Evolutionary conservation across 2,329 filamentous ascomycete species (phyloP), one percentile per base, ranked within the genome.

Genomic region (Diplodia mutila): DNA sequence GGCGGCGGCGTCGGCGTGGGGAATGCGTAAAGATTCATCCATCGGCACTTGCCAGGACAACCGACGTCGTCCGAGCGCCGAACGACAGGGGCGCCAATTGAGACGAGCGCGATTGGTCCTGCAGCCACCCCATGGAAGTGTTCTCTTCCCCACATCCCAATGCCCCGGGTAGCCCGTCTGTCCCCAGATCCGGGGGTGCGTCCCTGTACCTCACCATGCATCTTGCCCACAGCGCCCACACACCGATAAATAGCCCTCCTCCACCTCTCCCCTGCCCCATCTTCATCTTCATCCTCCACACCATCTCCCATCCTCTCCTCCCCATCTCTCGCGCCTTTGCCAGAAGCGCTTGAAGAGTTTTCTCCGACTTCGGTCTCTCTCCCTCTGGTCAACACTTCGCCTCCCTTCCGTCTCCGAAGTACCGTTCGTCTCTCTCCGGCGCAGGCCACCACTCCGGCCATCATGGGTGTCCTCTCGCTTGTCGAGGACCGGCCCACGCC

Each of bases 401-500:
- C 21, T 27, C 34, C 34, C 16, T 12, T 61, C n/a, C n/a, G n/a
- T n/a, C n/a, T n/a, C n/a, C n/a, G n/a, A n/a, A n/a, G n/a, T n/a
- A n/a, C n/a, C n/a, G n/a, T n/a, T n/a, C 16, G 23, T 64, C 46
- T 23, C 61, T 7, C 27, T 16, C 8, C 21, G 29, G 29, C 29
- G 29, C 29, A 32, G 29, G 29, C 39, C 37, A 53, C 14, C 27
- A 9, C 23, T 42, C 25, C 23, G 63, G 52, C 52, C 64, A 76
- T 9, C 37, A 79, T 79, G 77, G 77, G 76, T 68, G 72, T 78
- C 61, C 73, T 79, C 51, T 73, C 75, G 11, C 69, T 79, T 27
- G 57, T 77, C 65, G 77, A 79, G 70, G 77, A 79, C 66, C 71
- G 85, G 71, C 85, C 85, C 18, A 87, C 85, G 69, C 86, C 85